Base-by-base conservation (phyloP, 2,329 filamentous ascomycete species). In the Didymella lethalis region DNA sequence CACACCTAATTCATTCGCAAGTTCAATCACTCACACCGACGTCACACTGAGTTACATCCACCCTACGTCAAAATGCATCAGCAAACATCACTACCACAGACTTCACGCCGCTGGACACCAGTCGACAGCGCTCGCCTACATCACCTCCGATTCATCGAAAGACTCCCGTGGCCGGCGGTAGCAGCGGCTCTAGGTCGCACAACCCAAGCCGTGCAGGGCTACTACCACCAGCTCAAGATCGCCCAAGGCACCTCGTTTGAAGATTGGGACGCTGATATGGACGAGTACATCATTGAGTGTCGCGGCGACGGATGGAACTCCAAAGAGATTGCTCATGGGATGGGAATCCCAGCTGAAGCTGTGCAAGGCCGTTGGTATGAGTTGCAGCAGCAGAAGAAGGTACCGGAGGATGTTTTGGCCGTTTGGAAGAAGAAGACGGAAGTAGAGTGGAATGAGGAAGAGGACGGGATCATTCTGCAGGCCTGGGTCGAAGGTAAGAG, bases 361-460 rank as follows among this genome's bases (percentile, higher is more conserved):
- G 51, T 63, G 3, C 49, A 50, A 12, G 50, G 51, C 23, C n/a
- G 61, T 3, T 63, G 61, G 61, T 38, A 31, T 46, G 46, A 53
- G 29, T 25, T 58, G 6, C 26, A 29, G 40, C 41, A 40, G 7
- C 36, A 26, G 12, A 62, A 57, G 20, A 44, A 31, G 32, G 62
- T 64, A 4, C 59, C 59, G 3, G 52, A 54, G 16, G 47, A 55
- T 11, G 59, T 62, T 0, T 26, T 62, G 8, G 48, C 38, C 5
- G 31, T 51, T 18, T 47, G 31, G 32, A 38, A 34, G 23, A 44
- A 46, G n/a, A 59, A 55, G 32, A 28, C 8, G 2, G 16, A 53
- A 16, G 53, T 48, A 0, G 1, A 20, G 1, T 64, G 55, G 34
- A 53, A 28, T 6, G 46, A 52, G 10, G 11, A 57, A n/a, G 55